Conservation (phyloP, 805 yeast genomes). For the Citeromyces matritensis region DNA sequence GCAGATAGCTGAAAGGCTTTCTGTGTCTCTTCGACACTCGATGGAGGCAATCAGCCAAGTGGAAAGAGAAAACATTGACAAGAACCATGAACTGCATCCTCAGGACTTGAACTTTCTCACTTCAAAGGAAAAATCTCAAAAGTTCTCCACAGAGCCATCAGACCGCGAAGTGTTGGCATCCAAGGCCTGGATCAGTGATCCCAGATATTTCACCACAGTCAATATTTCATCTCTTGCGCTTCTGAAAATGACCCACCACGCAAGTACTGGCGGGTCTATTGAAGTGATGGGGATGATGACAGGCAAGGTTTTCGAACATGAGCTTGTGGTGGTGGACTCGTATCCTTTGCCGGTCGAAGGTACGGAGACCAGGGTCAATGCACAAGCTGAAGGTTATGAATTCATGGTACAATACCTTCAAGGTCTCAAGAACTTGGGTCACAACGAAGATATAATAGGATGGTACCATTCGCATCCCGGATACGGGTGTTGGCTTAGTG, state of each 20-base stretch:
- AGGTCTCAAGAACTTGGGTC: slow-evolving; percentile 9
- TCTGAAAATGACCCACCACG: slow-evolving; percentile 66
- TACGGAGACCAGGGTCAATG: slow-evolving; percentile 91
- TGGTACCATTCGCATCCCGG: slow-evolving; percentile 99
- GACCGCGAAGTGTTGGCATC: slow-evolving; percentile 1
- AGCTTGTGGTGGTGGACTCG: slow-evolving; percentile 61
- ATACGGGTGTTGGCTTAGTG: slow-evolving; percentile 91
- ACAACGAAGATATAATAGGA: slow-evolving; percentile 72
- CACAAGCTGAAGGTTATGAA: slow-evolving; percentile 87
- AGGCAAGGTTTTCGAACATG: slow-evolving; percentile 47
- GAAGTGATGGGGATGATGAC: slow-evolving; percentile 95
- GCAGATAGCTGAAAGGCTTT: too few species aligned
- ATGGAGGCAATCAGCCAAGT: too few species aligned
- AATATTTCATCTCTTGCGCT: slow-evolving; percentile 60
- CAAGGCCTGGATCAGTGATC: slow-evolving; percentile 43
- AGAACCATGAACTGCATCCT: too few species aligned
- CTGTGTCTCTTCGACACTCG: too few species aligned
- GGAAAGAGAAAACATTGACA: too few species aligned
- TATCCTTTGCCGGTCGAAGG: slow-evolving; percentile 90
- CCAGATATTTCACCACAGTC: slow-evolving; percentile 44
- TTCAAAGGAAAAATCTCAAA: neutral
- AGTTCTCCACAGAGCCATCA: neutral
- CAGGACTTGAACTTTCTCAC: too few species aligned
- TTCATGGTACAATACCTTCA: slow-evolving; percentile 81
- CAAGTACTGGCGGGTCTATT: slow-evolving; percentile 69